phyloP scores from a whole-genome alignment of 192 early-diverging fungal genomes.

The Podila epicladia region DNA sequence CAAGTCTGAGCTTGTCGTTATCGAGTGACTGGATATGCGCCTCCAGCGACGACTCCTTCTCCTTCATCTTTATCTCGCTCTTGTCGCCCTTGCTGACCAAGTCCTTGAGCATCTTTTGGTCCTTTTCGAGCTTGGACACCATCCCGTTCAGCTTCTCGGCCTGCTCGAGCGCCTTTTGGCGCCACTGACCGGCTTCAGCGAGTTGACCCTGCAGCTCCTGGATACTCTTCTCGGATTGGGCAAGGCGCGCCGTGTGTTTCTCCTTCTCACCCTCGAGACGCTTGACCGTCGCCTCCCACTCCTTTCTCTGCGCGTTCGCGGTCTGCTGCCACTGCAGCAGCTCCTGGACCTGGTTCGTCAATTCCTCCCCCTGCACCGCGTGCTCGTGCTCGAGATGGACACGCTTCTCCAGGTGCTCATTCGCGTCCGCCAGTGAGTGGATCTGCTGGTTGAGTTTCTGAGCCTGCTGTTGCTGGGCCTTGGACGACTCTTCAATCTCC shows the following conservation, averaged over 20 bases:
- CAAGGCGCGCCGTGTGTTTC: not conserved
- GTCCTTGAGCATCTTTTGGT: not conserved
- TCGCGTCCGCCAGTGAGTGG: not conserved
- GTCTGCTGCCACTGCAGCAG: constrained; percentile 7
- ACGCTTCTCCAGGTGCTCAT: not conserved
- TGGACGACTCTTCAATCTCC: constrained; percentile 3
- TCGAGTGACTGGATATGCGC: constrained; percentile 15
- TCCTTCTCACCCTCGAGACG: not conserved
- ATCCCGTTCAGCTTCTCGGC: not conserved
- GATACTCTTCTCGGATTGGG: not conserved
- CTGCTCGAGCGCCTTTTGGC: not conserved
- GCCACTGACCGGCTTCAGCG: not conserved
- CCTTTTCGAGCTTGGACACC: constrained; percentile 8
- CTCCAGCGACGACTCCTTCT: not conserved
- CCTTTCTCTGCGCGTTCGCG: not conserved
- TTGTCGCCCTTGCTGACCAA: not conserved
- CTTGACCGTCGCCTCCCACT: too few species aligned
- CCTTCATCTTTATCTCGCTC: not conserved
- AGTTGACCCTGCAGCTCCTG: not conserved
- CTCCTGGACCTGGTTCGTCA: not conserved
- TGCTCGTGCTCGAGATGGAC: not conserved
- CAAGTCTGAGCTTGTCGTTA: not conserved
- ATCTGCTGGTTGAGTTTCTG: constrained; percentile 7
- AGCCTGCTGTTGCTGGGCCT: not conserved
- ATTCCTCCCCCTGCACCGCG: not conserved